Evolutionary conservation across 257 asterid genomes (phyloP), one percentile per base, ranked within the genome.

Genomic region (Paraleonurus japonicus): DNA sequence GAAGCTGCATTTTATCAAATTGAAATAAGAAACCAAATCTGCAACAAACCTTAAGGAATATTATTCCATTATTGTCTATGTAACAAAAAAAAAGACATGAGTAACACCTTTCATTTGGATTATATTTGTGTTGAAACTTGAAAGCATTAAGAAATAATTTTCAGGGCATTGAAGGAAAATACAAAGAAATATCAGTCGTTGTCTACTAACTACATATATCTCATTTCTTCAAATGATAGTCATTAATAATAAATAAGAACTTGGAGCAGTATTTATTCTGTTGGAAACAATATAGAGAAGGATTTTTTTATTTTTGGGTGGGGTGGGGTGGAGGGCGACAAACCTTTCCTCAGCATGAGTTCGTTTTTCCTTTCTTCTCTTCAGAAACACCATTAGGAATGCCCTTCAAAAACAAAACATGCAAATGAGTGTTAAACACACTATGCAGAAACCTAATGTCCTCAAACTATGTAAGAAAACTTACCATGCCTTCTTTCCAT

Each of bases 401-500:
- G 69, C 88, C 89, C 97, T 94, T 75, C 88, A 89, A 72, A 65
- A 65, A 30, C 59, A 64, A 82, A 73, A 72, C 19, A 66, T 12
- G 55, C 47, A 63, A 19, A 71, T 54, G 39, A 74, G 59, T 15
- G 67, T 37, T 64, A 75, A 78, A 65, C 33, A 74, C 27, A 53
- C 65, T 32, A 68, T 61, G 33, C 10, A 48, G 51, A 74, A 67
- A 41, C 37, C 23, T 55, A 22, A 53, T 30, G 26, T 9, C 9
- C 41, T 39, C 55, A 72, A 74, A 72, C 58, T 50, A 27, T 37
- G n/a, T n/a, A 8, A 33, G 28, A 53, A 67, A 71, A 45, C 91
- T 79, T 79, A 94, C 97, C 90, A 71, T 82, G 85, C 95, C 97
- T 70, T 94, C 96, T 78, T 84, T 94, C 99, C 99, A 94, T 62